A percentile compares a stretch with the other conserved stretches of the same genome.
Evolutionary conservation across 169 alveolate species (phyloP).

Genomic region (Eimeria acervulina): DNA sequence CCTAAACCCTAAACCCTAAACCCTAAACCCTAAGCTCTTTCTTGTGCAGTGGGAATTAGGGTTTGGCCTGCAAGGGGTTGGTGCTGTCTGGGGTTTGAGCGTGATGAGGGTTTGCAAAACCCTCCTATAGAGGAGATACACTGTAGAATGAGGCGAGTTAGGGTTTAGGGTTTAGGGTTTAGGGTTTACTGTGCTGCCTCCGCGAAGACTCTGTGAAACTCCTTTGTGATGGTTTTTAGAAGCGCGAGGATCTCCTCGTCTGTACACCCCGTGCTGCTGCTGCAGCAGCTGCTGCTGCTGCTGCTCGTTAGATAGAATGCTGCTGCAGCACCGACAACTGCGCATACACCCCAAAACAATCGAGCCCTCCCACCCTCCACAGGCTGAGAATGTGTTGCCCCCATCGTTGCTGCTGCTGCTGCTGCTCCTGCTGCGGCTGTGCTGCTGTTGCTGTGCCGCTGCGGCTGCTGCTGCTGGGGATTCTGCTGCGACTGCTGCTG

Average conservation of each 20-base stretch:
- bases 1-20: slow-evolving; percentile 39
- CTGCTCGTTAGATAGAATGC: background rate
- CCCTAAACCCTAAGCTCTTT: slow-evolving; percentile 4
- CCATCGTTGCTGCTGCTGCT: slow-evolving; percentile 50
- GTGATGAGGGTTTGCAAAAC: too few relatives aligned
- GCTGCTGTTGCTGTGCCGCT: slow-evolving; percentile 12
- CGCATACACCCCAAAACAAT: background rate
- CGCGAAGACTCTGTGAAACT: slow-evolving; percentile 1
- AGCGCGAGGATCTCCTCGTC: background rate
- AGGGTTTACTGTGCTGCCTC: slow-evolving; percentile 5
- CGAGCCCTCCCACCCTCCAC: background rate
- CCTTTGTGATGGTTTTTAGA: background rate
- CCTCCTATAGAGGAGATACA: too few relatives aligned
- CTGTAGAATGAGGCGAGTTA: background rate
- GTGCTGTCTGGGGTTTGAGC: slow-evolving; percentile 1
- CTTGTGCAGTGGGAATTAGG: background rate
- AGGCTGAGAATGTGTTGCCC: background rate
- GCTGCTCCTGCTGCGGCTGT: slow-evolving; percentile 36
- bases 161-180: slow-evolving; percentile 51
- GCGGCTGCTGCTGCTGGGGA: background rate
- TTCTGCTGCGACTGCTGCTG: background rate
- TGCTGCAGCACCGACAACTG: slow-evolving; percentile 19
- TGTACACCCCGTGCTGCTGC: background rate
- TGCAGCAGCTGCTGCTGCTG: slow-evolving; percentile 31
- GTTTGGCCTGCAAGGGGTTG: background rate